Base-by-base conservation (phyloP, 345 rosid genomes). In the Boechera stricta region DNA sequence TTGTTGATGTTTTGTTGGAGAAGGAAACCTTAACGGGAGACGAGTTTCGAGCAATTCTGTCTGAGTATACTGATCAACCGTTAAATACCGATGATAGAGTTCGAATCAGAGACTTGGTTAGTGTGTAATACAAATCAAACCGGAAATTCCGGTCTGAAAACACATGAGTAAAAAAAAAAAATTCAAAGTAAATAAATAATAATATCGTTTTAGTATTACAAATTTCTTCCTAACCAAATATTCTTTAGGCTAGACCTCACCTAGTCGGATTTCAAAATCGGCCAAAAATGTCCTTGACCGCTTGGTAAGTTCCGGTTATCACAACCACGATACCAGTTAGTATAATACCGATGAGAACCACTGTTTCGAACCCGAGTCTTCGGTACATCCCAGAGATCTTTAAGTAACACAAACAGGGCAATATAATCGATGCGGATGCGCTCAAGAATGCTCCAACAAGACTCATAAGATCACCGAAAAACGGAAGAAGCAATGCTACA, bases 1-100 rank as follows among this genome's bases (percentile, higher is more conserved):
- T 90, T 29, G 97, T 87, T 57, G 97, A 90, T 18, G 85, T 87
- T 49, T 81, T 87, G n/a, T 39, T 88, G 74, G 91, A 88, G 85
- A 90, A 82, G 82, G 92, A 90, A 69, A 90, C 92, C 3, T 75
- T 90, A 38, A 45, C 84, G 0, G 92, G 96, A 64, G 92, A 88
- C 55, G 91, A 90, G 56, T 87, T 90, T 81, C 81, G 92, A 72
- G 84, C 77, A 21, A 82, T 90, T 69, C 53, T 88, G 45, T 87
- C 87, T 1, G 91, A 90, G 54, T 88, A 78, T 61, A 77, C 86
- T 35, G 38, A 61, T 68, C 13, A 72, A 68, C 47, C 64, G 33
- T 58, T 65, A 41, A 57, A 78, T 52, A 69, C 74, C 21, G 16
- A 60, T 8, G 81, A 70, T 18, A 82, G 69, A 73, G 10, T 71